These are phyloP conservation scores for Nothomitra cinnamomea DNA, from an alignment of 2,329 filamentous ascomycete genomes.

Conservation along the genomic window DNA sequence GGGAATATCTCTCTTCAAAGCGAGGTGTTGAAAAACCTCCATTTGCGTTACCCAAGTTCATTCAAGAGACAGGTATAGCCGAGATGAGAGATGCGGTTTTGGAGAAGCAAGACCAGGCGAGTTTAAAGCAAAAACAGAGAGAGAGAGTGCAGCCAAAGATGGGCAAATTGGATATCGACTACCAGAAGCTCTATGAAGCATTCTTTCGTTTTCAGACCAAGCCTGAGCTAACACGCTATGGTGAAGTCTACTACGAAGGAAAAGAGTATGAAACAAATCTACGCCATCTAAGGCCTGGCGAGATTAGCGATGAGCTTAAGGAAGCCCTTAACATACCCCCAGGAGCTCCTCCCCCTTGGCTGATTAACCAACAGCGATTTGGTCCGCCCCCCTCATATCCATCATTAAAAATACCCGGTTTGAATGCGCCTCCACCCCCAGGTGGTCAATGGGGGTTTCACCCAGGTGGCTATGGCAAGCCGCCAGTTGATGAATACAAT, in stretches of 20 bases:
- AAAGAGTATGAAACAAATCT: slow-evolving; percentile 96
- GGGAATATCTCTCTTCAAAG: slow-evolving; percentile 94
- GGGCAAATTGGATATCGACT: slow-evolving; percentile 95
- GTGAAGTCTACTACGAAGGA: slow-evolving; percentile 98
- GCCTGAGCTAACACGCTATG: slow-evolving; percentile 80
- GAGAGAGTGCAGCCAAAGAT: slow-evolving; percentile 91
- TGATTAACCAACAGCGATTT: slow-evolving; percentile 90
- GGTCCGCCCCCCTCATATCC: slow-evolving; percentile 91
- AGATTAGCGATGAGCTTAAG: slow-evolving; percentile 74
- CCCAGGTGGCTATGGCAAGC: slow-evolving; percentile 90
- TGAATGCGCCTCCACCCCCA: slow-evolving; percentile 82
- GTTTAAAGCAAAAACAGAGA: slow-evolving; percentile 85
- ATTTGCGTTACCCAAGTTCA: slow-evolving; percentile 87
- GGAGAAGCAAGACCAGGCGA: slow-evolving; percentile 87
- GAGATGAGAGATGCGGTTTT: slow-evolving; percentile 96
- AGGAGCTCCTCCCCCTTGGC: slow-evolving; percentile 85
- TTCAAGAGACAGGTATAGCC: slow-evolving; percentile 89
- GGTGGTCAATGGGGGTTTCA: slow-evolving; percentile 91
- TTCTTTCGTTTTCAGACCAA: slow-evolving; percentile 98
- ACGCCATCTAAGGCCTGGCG: slow-evolving; percentile 74
- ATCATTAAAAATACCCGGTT: slow-evolving; percentile 80
- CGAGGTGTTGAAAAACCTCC: slow-evolving; percentile 90
- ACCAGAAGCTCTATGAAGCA: slow-evolving; percentile 93
- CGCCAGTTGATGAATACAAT: slow-evolving; percentile 85
- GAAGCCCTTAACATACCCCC: slow-evolving; percentile 89